Conservation (phyloP, 169 alveolate species). For the Babesia divergens region DNA sequence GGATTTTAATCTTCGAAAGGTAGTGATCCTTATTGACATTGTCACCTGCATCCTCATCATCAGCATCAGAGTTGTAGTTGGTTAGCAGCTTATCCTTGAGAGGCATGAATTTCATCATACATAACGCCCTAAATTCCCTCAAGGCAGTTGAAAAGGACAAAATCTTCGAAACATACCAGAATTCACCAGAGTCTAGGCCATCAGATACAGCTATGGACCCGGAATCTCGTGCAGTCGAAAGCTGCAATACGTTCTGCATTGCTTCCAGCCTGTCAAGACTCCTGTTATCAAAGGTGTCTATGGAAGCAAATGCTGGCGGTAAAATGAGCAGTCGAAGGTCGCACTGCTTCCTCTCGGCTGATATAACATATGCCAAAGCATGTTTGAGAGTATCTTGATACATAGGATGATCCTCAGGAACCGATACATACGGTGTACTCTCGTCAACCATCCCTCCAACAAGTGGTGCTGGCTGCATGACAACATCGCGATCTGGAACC, state of each 20-base stretch:
- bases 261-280: conserved; percentile 42
- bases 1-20: conserved; percentile 44
- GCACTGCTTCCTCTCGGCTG: background rate
- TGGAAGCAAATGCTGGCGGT: conserved; percentile 44
- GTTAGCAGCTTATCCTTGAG: conserved; percentile 29
- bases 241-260: conserved; percentile 15
- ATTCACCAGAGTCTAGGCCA: background rate
- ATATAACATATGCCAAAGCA: conserved; percentile 34
- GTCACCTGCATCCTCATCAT: background rate
- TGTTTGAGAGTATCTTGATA: conserved; percentile 32
- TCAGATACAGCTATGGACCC: background rate
- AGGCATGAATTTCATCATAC: conserved; percentile 39
- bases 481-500: background rate
- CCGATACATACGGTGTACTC: background rate
- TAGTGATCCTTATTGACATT: background rate
- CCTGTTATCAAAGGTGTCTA: conserved; percentile 36
- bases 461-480: background rate
- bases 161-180: conserved; percentile 51
- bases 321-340: conserved; percentile 11
- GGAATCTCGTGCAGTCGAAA: background rate
- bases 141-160: conserved; percentile 40
- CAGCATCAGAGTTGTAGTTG: background rate
- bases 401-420: conserved; percentile 39
- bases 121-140: conserved; percentile 58
- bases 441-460: background rate